Evolutionary conservation across 345 rosid species (phyloP).

Genomic region (Salix dunnii): DNA sequence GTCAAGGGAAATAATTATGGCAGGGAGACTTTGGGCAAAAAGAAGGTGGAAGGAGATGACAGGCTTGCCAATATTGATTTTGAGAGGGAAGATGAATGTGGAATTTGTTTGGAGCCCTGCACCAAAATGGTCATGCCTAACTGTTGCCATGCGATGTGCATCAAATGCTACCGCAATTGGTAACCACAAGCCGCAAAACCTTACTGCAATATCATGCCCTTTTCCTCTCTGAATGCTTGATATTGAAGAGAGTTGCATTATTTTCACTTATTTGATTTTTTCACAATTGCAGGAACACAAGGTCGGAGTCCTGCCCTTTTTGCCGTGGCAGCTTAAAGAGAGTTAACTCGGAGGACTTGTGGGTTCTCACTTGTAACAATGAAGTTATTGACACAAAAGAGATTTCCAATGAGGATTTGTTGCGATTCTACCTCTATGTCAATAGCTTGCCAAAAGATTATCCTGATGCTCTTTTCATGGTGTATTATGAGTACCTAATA

Average conservation of each 20-base stretch:
- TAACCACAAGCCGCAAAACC: conserved; percentile 19
- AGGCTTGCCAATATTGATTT: conserved; percentile 46
- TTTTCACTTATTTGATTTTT: background rate
- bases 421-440: conserved; percentile 71
- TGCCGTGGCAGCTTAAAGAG: conserved; percentile 93
- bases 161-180: conserved; percentile 95
- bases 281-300: conserved; percentile 62
- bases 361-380: conserved; percentile 84
- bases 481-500: conserved; percentile 77
- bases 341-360: conserved; percentile 88
- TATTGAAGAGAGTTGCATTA: background rate
- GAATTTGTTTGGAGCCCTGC: conserved; percentile 95
- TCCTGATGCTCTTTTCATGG: conserved; percentile 77
- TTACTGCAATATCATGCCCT: background rate
- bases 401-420: conserved; percentile 60
- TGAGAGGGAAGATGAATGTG: conserved; percentile 95
- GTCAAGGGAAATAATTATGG: conserved; percentile 24
- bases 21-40: conserved; percentile 36
- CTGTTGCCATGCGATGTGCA: conserved; percentile 96
- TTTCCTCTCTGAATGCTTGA: background rate
- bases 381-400: conserved; percentile 82
- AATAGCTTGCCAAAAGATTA: conserved; percentile 76
- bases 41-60: conserved; percentile 42
- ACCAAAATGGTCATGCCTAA: conserved; percentile 87
- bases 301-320: conserved; percentile 93